These are phyloP conservation scores for Cymbopogon citratus DNA, from an alignment of 176 grass and related monocot genomes.

Conservation along the genomic window DNA sequence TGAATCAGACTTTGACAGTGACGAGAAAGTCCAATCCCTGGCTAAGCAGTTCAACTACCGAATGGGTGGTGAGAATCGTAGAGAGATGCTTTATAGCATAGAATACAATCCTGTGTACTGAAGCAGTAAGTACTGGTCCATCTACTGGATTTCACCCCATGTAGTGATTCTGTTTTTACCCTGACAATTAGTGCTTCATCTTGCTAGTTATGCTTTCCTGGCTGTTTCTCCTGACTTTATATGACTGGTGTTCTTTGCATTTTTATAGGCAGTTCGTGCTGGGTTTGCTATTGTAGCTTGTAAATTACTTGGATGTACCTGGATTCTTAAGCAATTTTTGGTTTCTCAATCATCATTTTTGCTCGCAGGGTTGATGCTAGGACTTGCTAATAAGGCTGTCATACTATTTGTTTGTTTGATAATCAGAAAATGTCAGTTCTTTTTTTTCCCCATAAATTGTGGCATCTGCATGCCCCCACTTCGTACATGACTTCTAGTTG, in stretches of 20 bases:
- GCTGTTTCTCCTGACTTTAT: conserved; percentile 13
- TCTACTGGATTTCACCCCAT: not conserved
- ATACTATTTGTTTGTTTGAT: conserved; percentile 14
- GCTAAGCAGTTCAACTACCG: conserved; percentile 56
- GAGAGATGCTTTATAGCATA: conserved; percentile 74
- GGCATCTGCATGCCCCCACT: not conserved
- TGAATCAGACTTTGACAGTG: conserved; percentile 68
- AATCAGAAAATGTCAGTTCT: not conserved
- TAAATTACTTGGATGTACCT: conserved; percentile 43
- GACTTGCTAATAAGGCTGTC: conserved; percentile 34
- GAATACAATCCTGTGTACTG: conserved; percentile 58
- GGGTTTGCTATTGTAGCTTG: conserved; percentile 35
- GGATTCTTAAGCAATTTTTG: conserved; percentile 12
- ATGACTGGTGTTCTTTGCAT: conserved; percentile 22
- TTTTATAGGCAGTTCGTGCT: conserved; percentile 24
- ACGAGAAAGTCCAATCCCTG: conserved; percentile 61
- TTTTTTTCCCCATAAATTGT: not conserved
- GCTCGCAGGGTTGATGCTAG: conserved; percentile 25
- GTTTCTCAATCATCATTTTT: conserved; percentile 13
- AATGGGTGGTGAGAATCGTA: conserved; percentile 66
- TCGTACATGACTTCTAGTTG: not conserved
- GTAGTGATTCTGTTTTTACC: not conserved
- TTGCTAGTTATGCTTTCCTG: not conserved
- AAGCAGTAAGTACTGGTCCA: conserved; percentile 35
- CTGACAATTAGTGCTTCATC: not conserved